Percentiles rank a stretch among this genome's conserved stretches.
Conservation (phyloP, 257 asterid genomes). For the Prunella vulgaris region DNA sequence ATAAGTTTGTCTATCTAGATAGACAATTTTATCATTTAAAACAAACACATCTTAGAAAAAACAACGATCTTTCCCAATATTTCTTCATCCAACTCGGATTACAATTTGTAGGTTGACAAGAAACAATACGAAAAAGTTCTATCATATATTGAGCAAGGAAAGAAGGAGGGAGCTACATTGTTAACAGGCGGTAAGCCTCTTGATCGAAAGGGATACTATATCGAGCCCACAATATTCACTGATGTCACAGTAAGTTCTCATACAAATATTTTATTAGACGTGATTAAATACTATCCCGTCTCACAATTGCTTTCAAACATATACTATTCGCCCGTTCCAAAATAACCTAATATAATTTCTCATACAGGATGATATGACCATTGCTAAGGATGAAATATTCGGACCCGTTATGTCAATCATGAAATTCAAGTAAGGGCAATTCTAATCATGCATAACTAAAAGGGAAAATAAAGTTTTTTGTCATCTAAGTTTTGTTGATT, state of each 20-base stretch:
- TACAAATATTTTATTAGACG: not conserved
- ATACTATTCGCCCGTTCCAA: no score
- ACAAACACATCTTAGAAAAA: no score
- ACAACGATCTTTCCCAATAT: no score
- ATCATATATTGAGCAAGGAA: conserved; percentile 53
- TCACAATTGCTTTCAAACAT: no score
- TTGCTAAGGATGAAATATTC: conserved; percentile 68
- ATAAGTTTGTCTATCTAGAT: no score
- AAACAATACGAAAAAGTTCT: conserved; percentile 52
- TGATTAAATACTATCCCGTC: no score
- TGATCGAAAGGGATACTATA: conserved; percentile 52
- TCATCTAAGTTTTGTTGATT: no score
- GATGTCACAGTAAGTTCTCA: conserved; percentile 44
- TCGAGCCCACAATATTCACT: conserved; percentile 65
- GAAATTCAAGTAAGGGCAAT: conserved; percentile 56
- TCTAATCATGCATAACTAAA: not conserved
- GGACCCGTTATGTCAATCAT: conserved; percentile 73
- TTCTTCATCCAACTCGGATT: not conserved
- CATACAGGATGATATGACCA: conserved; percentile 54
- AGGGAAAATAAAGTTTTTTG: no score
- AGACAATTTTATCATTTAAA: no score
- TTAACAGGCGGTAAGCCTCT: conserved; percentile 57
- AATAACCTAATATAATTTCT: no score
- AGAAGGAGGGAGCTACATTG: conserved; percentile 60
- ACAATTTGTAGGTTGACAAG: conserved; percentile 42